Percentiles rank a stretch among this genome's conserved stretches.
These are phyloP conservation scores for Diaporthe eres DNA, from an alignment of 2,329 filamentous ascomycete species.

Conservation along the genomic window DNA sequence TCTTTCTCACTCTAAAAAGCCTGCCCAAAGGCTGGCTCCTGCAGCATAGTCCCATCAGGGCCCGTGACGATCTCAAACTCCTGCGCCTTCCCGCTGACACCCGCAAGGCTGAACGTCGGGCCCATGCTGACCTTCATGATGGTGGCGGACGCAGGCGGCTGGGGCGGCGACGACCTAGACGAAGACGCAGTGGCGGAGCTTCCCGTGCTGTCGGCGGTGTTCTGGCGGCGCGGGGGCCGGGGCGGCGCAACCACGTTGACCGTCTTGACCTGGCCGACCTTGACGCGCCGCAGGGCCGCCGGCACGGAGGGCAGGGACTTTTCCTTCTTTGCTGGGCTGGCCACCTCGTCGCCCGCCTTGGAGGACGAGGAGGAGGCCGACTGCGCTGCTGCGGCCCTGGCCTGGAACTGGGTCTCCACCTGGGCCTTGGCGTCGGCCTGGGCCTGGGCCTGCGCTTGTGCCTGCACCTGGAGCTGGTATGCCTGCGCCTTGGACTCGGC, in stretches of 20 bases:
- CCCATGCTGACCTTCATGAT: conserved; percentile 33
- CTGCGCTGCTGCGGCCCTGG: conserved; percentile 16
- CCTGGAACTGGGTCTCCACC: conserved; percentile 13
- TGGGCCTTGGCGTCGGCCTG: conserved; percentile 28
- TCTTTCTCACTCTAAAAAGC: conserved; percentile 15
- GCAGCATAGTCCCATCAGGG: conserved; percentile 4
- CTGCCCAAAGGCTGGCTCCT: conserved; percentile 30
- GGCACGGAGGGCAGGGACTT: conserved; percentile 28
- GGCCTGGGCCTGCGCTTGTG: not conserved
- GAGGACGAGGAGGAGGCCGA: not conserved
- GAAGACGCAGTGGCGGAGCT: conserved; percentile 10
- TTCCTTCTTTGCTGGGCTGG: not conserved
- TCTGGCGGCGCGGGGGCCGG: conserved; percentile 24
- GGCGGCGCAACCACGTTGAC: conserved; percentile 35
- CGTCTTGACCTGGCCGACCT: conserved; percentile 40
- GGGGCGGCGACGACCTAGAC: conserved; percentile 13
- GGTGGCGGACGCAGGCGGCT: conserved; percentile 13
- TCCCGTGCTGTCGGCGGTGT: conserved; percentile 28
- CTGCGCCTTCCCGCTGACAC: conserved; percentile 39
- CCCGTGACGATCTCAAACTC: conserved; percentile 41
- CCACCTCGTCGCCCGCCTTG: conserved; percentile 2
- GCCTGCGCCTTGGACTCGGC: conserved; percentile 39
- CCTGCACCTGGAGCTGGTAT: conserved; percentile 27
- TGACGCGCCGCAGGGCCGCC: conserved; percentile 37
- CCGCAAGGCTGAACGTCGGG: conserved; percentile 37